phyloP scores from a whole-genome alignment of 2,329 filamentous ascomycete species.

The Macrophomina phaseolina region DNA sequence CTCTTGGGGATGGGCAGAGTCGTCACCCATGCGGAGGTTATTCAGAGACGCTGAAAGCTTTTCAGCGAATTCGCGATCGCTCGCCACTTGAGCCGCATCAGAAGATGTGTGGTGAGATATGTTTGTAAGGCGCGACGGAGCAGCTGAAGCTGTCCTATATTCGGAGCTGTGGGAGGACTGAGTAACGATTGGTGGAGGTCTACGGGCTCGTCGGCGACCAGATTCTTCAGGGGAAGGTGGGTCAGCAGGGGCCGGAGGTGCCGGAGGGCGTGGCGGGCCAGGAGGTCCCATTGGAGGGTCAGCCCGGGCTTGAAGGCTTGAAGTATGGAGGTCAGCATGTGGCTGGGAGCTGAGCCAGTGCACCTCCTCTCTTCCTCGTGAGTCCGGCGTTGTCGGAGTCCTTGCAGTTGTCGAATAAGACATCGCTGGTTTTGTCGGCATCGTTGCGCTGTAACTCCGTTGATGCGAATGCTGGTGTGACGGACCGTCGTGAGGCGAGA shows the following conservation, averaged over 20 bases:
- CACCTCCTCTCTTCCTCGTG: slow-evolving; percentile 15
- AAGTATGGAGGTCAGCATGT: slow-evolving; percentile 6
- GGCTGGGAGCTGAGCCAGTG: slow-evolving; percentile 14
- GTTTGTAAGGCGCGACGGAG: not conserved
- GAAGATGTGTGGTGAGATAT: not conserved
- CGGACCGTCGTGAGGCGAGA: not conserved
- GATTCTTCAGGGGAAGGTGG: slow-evolving; percentile 17
- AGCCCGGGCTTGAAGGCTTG: slow-evolving; percentile 5
- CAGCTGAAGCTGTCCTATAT: not conserved
- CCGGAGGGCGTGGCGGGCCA: slow-evolving; percentile 20
- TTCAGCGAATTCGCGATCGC: slow-evolving; percentile 8
- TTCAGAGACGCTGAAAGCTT: slow-evolving; percentile 3
- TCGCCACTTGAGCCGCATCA: not conserved
- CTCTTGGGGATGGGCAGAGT: not conserved
- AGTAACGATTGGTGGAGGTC: slow-evolving; percentile 20
- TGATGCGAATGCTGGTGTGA: not conserved
- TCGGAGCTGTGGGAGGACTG: not conserved
- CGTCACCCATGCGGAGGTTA: not conserved
- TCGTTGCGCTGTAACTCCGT: slow-evolving; percentile 6
- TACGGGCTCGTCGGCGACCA: not conserved
- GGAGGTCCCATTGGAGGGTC: slow-evolving; percentile 11
- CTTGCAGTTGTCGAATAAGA: slow-evolving; percentile 4
- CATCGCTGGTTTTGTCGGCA: not conserved
- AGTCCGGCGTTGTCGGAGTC: not conserved
- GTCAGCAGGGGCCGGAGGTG: slow-evolving; percentile 19